A percentile compares a stretch with the other conserved stretches of the same genome.
These are phyloP conservation scores for Fonsecaea monophora DNA, from an alignment of 2,329 filamentous ascomycete species.

Conservation along the genomic window DNA sequence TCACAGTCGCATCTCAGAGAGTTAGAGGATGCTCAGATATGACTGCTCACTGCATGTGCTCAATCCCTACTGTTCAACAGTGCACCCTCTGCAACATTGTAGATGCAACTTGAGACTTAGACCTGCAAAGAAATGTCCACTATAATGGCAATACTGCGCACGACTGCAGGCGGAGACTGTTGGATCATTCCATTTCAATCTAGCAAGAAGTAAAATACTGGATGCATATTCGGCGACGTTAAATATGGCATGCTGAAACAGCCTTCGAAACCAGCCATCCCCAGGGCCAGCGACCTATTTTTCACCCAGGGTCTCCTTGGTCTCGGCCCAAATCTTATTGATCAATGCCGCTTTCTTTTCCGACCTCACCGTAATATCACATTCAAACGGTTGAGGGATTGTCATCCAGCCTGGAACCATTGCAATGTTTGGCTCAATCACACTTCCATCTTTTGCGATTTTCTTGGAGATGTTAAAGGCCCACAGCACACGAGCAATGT, in stretches of 20 bases:
- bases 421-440: conserved; percentile 29
- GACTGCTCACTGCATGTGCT: background rate
- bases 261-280: too few relatives aligned
- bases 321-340: conserved; percentile 26
- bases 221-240: background rate
- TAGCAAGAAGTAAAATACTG: too few relatives aligned
- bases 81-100: too few relatives aligned
- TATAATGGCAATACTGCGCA: too few relatives aligned
- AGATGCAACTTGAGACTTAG: too few relatives aligned
- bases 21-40: background rate
- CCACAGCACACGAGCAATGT: conserved; percentile 45
- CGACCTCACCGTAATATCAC: conserved; percentile 24
- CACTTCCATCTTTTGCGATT: conserved; percentile 24
- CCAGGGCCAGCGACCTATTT: background rate
- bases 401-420: conserved; percentile 37
- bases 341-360: conserved; percentile 31
- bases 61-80: too few relatives aligned
- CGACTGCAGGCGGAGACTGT: too few relatives aligned
- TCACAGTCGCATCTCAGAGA: background rate
- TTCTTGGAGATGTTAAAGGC: conserved; percentile 43
- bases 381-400: conserved; percentile 32
- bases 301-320: conserved; percentile 19
- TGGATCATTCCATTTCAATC: too few relatives aligned
- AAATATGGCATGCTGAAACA: background rate
- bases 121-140: too few relatives aligned